phyloP scores from a whole-genome alignment of 2,329 filamentous ascomycete genomes.

The Nothopassalora personata region DNA sequence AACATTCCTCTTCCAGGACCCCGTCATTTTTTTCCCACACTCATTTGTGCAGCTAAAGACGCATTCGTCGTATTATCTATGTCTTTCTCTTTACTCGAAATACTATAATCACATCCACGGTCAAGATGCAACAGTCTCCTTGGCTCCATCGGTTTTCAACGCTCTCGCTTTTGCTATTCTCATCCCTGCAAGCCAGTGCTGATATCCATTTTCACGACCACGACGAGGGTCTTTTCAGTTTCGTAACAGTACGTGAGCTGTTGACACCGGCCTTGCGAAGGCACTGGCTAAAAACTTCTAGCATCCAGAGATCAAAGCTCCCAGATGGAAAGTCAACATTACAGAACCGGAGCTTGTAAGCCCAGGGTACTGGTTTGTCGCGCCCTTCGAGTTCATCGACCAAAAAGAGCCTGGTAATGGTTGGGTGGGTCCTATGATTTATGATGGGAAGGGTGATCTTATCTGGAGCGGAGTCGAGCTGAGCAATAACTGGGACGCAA shows the following conservation, averaged over 20 bases:
- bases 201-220: conserved; percentile 4
- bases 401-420: conserved; percentile 12
- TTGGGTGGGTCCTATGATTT: conserved; percentile 17
- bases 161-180: neutral
- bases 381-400: conserved; percentile 14
- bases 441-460: conserved; percentile 17
- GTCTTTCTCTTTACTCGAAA: neutral
- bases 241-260: conserved; percentile 4
- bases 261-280: neutral
- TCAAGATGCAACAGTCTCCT: neutral
- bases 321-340: conserved; percentile 13
- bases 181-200: neutral
- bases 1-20: neutral
- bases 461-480: conserved; percentile 18
- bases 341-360: conserved; percentile 7
- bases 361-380: conserved; percentile 21
- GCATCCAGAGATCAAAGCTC: conserved; percentile 20
- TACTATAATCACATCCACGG: neutral
- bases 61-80: neutral
- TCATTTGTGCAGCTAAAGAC: neutral
- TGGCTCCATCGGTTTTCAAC: neutral
- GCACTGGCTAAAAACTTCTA: neutral
- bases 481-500: conserved; percentile 9
- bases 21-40: neutral
- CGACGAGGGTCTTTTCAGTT: conserved; percentile 8